Conservation (phyloP, 2,329 filamentous ascomycete species). For the Hypomyces perniciosus region DNA sequence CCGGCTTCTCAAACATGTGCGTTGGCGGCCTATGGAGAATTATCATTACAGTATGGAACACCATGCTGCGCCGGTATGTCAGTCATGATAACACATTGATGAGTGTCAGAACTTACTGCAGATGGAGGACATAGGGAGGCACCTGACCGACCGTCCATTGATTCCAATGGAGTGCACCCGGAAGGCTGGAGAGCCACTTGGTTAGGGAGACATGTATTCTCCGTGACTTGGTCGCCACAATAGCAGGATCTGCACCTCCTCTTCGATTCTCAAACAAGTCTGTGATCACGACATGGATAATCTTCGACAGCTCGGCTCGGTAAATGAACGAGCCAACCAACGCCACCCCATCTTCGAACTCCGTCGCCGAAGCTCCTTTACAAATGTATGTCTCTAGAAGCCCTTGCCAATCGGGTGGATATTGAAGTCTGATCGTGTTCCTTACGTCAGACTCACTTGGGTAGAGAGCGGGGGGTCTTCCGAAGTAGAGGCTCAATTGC, state of each 20-base stretch:
- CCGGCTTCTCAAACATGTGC: conserved; percentile 35
- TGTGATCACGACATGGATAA: conserved; percentile 43
- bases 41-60: conserved; percentile 47
- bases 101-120: conserved; percentile 30
- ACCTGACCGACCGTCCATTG: conserved; percentile 44
- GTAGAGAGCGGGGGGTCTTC: conserved; percentile 43
- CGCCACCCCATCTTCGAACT: conserved; percentile 40
- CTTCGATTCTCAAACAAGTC: conserved; percentile 45
- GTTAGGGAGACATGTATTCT: conserved; percentile 42
- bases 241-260: conserved; percentile 33
- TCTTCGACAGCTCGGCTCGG: conserved; percentile 42
- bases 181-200: conserved; percentile 41
- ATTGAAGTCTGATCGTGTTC: conserved; percentile 43
- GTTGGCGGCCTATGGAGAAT: conserved; percentile 44
- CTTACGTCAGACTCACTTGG: conserved; percentile 44
- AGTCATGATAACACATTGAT: conserved; percentile 8
- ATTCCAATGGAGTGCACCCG: conserved; percentile 44
- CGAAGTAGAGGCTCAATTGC: conserved; percentile 46
- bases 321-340: conserved; percentile 41
- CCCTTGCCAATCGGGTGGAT: conserved; percentile 42
- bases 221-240: conserved; percentile 36
- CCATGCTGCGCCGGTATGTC: conserved; percentile 28
- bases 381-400: conserved; percentile 43
- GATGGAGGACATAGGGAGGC: conserved; percentile 39
- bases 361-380: conserved; percentile 36